Conservation (phyloP, 495 filamentous ascomycete species). For the Alectoria sarmentosa region DNA sequence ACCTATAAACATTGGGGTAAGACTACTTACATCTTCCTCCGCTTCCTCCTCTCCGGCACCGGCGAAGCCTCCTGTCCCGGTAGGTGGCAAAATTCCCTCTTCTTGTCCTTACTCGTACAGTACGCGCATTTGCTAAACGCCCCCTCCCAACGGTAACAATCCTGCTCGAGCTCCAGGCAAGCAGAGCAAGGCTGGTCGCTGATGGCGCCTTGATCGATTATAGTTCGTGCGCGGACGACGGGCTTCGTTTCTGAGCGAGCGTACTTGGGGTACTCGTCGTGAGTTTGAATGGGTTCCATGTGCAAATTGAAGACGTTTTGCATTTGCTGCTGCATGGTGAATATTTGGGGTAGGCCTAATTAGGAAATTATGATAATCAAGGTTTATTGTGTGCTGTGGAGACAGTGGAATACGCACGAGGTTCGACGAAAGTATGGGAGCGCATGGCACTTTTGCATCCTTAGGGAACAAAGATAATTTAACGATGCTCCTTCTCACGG, state of each 20-base stretch:
- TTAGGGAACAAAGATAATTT: constrained; percentile 8
- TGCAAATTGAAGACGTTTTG: not conserved
- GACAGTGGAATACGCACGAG: not conserved
- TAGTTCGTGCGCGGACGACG: not conserved
- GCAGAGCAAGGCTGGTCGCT: not conserved
- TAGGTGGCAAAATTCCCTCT: constrained; percentile 12
- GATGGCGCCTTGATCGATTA: not conserved
- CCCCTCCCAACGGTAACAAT: constrained; percentile 7
- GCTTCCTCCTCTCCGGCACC: constrained; percentile 7
- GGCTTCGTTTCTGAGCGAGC: not conserved
- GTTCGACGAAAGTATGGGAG: not conserved
- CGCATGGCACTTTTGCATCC: not conserved
- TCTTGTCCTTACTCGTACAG: constrained; percentile 14
- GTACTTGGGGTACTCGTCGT: not conserved
- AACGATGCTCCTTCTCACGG: not conserved
- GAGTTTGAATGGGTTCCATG: not conserved
- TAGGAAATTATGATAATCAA: not conserved
- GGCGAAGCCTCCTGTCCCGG: constrained; percentile 1
- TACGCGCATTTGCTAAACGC: constrained; percentile 15
- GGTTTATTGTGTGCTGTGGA: not conserved
- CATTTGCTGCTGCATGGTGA: not conserved
- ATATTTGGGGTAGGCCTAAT: not conserved
- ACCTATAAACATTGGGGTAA: not conserved
- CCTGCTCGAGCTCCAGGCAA: not conserved
- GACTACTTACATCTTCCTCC: constrained; percentile 15